Base-by-base conservation (phyloP, 1,139 yeast genomes). In the Magnusiomyces fungicola region DNA sequence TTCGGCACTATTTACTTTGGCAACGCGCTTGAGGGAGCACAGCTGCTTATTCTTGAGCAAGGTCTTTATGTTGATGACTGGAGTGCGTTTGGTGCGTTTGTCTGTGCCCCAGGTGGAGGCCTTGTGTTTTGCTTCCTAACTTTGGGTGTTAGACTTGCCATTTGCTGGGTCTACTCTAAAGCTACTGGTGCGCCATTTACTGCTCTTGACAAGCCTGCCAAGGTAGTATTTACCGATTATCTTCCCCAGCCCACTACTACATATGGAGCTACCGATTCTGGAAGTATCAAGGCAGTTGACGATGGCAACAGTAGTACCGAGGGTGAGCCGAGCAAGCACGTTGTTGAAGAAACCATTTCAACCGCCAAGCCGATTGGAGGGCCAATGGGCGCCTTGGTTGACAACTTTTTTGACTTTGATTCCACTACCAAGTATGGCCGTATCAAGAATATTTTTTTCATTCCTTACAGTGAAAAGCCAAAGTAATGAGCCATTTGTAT, bases 71-170 rank as follows among this genome's bases (percentile, higher is more conserved):
- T 76, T 53, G 78, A 76, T 50, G 97, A 90, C 64, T 90, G 97
- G 97, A 87, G 95, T 60, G 81, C 95, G 0, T 90, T 89, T 68
- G 97, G 95, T 29, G 96, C 97, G 1, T 89, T 89, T 68, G 94
- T 86, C 5, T 85, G 82, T 56, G 95, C 97, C 1, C 96, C 97
- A 3, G 74, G 82, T 46, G 95, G 94, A 19, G 89, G 94, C 19
- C 58, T 89, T 2, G 55, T 83, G 2, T 70, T 82, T 54, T 81
- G 87, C 1, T 66, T 76, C 21, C 60, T 72, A 39, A 72, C 75
- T 44, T 75, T 84, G 32, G 80, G 63, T 1, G 33, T 76, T 9
- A 76, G 96, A 64, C 64, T 79, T 39, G 54, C 61, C 0, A 55
- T 68, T 2, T 55, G 63, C 34, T 79, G 69, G 56, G 21, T 70